These are phyloP conservation scores for Juglanconis sp. DNA, from an alignment of 2,329 filamentous ascomycete genomes.

Conservation along the genomic window DNA sequence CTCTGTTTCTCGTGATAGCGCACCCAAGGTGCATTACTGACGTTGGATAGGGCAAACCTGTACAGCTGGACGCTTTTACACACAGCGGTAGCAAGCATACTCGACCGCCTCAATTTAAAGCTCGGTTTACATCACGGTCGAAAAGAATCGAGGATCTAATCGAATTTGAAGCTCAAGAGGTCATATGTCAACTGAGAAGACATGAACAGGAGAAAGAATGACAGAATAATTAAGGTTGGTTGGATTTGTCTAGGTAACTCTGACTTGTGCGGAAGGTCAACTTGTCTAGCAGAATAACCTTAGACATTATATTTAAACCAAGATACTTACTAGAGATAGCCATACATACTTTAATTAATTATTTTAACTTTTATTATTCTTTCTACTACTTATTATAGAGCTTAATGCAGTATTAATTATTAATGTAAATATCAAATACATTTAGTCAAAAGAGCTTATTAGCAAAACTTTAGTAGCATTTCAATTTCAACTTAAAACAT, in stretches of 20 bases:
- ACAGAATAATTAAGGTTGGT: neutral
- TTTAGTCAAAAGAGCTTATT: no score
- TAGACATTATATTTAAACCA: no score
- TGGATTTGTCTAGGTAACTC: no score
- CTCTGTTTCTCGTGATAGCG: neutral
- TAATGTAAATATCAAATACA: no score
- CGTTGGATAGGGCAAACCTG: neutral
- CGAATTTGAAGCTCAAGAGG: conserved; percentile 3
- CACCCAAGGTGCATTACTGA: neutral
- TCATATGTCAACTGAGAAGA: neutral
- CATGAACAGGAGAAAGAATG: neutral
- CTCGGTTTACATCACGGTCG: conserved; percentile 8
- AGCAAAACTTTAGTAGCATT: no score
- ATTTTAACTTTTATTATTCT: no score
- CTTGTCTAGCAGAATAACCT: no score
- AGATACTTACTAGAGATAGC: no score
- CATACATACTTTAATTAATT: no score
- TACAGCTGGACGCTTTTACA: neutral
- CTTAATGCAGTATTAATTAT: no score
- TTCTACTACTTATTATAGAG: no score
- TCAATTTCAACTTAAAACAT: no score
- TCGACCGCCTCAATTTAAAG: neutral
- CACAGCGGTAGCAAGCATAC: neutral
- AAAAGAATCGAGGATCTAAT: neutral
- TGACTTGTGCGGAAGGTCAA: neutral